Evolutionary conservation across 495 filamentous ascomycete genomes (phyloP), one percentile per base, ranked within the genome.

Genomic region (Podospora comata): DNA sequence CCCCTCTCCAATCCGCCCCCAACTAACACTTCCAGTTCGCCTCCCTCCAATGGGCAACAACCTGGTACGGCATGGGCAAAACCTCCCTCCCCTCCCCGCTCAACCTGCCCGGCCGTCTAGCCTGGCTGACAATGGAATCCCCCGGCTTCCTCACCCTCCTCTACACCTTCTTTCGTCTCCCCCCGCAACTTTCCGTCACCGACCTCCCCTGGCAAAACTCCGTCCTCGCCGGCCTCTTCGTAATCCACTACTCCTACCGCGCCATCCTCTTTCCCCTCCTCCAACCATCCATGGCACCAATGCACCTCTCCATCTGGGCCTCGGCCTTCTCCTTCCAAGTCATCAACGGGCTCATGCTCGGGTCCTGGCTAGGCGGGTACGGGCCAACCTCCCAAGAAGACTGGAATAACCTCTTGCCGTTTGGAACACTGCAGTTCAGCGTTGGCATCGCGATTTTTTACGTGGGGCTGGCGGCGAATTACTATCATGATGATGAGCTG

Each of bases 221-320:
- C 76, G 81, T 86, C 18, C 87, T 92, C 75, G 89, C 82, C 58
- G 84, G 75, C 7, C 77, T 90, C 39, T 92, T 89, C 72, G 87
- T 88, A 70, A 85, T 91, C 68, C 95, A 99, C 79, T 99, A 99
- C 80, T 66, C 87, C 73, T 93, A 99, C 83, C 92, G 95, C 69
- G 91, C 94, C 20, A 77, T 97, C 65, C 78, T 97, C 67, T 87
- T 88, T 48, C 93, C 95, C 1, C 82, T 93, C 70, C 82, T 93
- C 34, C 92, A 93, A 64, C 93, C 93, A 0, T 91, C 87, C 77
- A 97, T 99, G 90, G 93, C 93, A 9, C 94, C 93, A 26, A 90
- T 94, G 62, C 91, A 93, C 76, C 69, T 84, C 11, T 65, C 86
- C 19, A 79, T 97, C 68, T 88, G 87, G 81, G 5, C 78, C 56